Base-by-base conservation (phyloP, 148 eudicot species). In the Rhododendron kiyosumense region DNA sequence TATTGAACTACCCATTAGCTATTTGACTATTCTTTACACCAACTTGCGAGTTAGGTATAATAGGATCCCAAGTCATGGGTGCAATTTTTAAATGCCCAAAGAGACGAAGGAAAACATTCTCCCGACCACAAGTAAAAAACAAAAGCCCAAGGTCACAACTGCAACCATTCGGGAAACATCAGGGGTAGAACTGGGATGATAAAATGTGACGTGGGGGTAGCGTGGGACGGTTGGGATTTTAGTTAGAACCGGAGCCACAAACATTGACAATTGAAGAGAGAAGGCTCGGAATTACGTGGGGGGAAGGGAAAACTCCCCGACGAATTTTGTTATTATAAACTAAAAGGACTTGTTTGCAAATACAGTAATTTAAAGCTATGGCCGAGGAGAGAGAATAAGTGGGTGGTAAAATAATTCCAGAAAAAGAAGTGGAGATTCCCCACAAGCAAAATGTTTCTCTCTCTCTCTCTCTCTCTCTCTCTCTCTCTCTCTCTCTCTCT, bases 211-310 rank as follows among this genome's bases (percentile, higher is more conserved):
- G 88, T 84, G 91, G 89, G 51, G 54, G 81, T 81, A 89, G 87
- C 88, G 88, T 89, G 87, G 89, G 91, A 88, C 86, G 84, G 86
- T 86, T 86, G 87, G 67, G 87, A 84, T 49, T 85, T 79, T 86
- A 84, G 89, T 88, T 87, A 83, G 87, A 41, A 41, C 78, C 38
- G 86, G 83, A 76, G 88, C 88, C 92, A 83, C 90, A 90, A 91
- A 93, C 78, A 86, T 90, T 90, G 92, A 93, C 92, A 93, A 89
- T 84, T 46, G 34, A 57, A 59, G 74, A 24, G 75, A n/a, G 65
- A 71, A 14, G 32, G 7, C 14, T 11, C 88, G 84, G 8, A 41
- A 41, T 93, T 92, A 84, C 94, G 93, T 93, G 86, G 12, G 76
- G 89, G 87, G 59, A 89, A 89, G 89, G 93, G 86, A 85, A 48